phyloP scores from a whole-genome alignment of 2,329 filamentous ascomycete species.

The Fusarium verrucosum region DNA sequence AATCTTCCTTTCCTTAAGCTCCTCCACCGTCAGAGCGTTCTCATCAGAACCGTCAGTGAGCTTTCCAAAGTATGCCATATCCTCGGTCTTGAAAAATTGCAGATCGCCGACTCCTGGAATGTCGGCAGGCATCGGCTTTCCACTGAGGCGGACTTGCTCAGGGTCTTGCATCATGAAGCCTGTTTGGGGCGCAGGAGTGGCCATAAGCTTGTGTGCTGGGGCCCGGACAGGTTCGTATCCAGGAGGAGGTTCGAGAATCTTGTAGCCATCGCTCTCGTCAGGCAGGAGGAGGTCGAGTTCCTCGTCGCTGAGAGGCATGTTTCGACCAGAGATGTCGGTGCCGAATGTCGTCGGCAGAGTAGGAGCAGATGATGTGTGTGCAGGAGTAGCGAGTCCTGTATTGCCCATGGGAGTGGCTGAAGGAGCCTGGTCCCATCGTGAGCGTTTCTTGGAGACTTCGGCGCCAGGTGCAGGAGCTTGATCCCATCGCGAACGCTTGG shows the following conservation, averaged over 20 bases:
- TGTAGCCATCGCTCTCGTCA: conserved; percentile 88
- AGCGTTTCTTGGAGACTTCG: conserved; percentile 76
- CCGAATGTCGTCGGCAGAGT: conserved; percentile 73
- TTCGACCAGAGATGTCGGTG: conserved; percentile 81
- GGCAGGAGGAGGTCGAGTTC: conserved; percentile 93
- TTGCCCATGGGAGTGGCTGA: conserved; percentile 79
- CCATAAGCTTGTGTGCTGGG: conserved; percentile 77
- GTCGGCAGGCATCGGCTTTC: conserved; percentile 92
- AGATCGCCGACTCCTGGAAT: conserved; percentile 96
- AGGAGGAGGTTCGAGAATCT: conserved; percentile 87
- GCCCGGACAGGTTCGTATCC: conserved; percentile 88
- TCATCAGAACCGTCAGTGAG: conserved; percentile 94
- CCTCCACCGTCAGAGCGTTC: conserved; percentile 89
- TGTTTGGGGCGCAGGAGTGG: conserved; percentile 76
- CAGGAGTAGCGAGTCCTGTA: conserved; percentile 79
- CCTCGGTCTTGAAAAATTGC: conserved; percentile 98
- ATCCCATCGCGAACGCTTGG: conserved; percentile 88
- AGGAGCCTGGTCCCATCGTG: conserved; percentile 92
- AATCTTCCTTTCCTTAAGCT: conserved; percentile 97
- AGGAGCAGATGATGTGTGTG: conserved; percentile 72
- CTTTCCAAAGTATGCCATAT: conserved; percentile 99
- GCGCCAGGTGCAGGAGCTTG: conserved; percentile 70
- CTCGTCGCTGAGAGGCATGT: conserved; percentile 87
- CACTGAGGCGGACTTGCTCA: conserved; percentile 81
- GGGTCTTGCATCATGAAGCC: conserved; percentile 99